These are phyloP conservation scores for Salix dunnii DNA, from an alignment of 345 rosid genomes.

Conservation along the genomic window DNA sequence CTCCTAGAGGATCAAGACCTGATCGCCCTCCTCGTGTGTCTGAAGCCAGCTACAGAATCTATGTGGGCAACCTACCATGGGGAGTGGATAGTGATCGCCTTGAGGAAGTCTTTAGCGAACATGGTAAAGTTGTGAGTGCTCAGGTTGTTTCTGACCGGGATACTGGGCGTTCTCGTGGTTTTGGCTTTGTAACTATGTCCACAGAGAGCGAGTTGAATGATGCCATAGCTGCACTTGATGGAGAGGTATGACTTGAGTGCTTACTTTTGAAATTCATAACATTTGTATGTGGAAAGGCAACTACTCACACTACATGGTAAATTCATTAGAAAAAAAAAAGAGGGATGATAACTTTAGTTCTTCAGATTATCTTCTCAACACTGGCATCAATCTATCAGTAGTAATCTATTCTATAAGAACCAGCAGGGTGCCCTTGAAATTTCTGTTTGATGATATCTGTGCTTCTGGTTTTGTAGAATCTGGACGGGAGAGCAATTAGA, in stretches of 20 bases:
- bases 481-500: constrained; percentile 89
- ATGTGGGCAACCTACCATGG: constrained; percentile 91
- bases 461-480: constrained; percentile 44
- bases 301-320: background rate
- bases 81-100: constrained; percentile 65
- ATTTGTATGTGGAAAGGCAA: background rate
- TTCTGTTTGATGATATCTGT: constrained; percentile 1
- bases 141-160: constrained; percentile 80
- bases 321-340: background rate
- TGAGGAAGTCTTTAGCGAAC: constrained; percentile 80
- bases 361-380: background rate
- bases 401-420: background rate
- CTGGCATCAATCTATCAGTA: background rate
- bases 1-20: constrained; percentile 70
- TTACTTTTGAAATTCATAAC: background rate
- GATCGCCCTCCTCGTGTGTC: constrained; percentile 57
- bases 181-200: constrained; percentile 88
- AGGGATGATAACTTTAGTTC: background rate
- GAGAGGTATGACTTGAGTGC: constrained; percentile 51
- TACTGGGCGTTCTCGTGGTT: constrained; percentile 91
- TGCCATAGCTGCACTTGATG: constrained; percentile 90
- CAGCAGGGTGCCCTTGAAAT: background rate
- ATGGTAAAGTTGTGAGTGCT: constrained; percentile 81
- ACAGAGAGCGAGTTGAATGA: constrained; percentile 69
- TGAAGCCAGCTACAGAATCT: constrained; percentile 54